A percentile compares a stretch with the other conserved stretches of the same genome.
These are phyloP conservation scores for Podaxis carcinomalis DNA, from an alignment of 768 basidiomycete genomes.

Conservation along the genomic window DNA sequence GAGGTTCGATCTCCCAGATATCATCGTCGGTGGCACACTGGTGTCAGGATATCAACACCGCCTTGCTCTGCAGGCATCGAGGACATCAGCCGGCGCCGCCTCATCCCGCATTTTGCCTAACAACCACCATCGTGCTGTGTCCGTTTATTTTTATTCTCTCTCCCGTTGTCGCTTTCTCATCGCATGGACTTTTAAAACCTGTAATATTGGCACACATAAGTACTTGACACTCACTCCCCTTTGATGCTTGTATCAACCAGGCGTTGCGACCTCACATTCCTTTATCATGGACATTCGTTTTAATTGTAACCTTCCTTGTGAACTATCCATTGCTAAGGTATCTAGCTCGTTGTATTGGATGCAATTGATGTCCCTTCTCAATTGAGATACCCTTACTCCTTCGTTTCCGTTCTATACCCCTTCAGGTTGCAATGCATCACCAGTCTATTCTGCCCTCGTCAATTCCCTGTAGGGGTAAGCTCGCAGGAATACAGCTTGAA, in stretches of 20 bases:
- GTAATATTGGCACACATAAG: constrained; percentile 5
- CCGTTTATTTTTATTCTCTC: not conserved
- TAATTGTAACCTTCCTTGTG: constrained; percentile 2
- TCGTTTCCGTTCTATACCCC: not conserved
- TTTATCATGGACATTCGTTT: constrained; percentile 8
- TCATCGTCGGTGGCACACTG: constrained; percentile 29
- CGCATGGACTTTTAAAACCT: constrained; percentile 4
- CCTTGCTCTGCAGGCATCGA: constrained; percentile 28
- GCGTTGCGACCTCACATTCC: not conserved
- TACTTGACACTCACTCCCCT: not conserved
- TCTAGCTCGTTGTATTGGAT: not conserved
- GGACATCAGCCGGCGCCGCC: constrained; percentile 20
- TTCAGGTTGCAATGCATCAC: not conserved
- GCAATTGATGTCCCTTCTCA: not conserved
- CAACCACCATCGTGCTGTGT: not conserved
- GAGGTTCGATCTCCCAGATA: constrained; percentile 16
- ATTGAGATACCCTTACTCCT: not conserved
- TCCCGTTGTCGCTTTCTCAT: not conserved
- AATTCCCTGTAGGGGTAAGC: not conserved
- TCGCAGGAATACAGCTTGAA: not conserved
- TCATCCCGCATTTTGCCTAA: constrained; percentile 9
- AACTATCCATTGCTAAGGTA: constrained; percentile 6
- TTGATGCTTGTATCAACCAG: not conserved
- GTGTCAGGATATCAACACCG: constrained; percentile 42
- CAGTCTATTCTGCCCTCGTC: not conserved